Evolutionary conservation across 2,329 filamentous ascomycete species (phyloP), one percentile per base, ranked within the genome.

Genomic region (Sporothrix brunneoviolacea): DNA sequence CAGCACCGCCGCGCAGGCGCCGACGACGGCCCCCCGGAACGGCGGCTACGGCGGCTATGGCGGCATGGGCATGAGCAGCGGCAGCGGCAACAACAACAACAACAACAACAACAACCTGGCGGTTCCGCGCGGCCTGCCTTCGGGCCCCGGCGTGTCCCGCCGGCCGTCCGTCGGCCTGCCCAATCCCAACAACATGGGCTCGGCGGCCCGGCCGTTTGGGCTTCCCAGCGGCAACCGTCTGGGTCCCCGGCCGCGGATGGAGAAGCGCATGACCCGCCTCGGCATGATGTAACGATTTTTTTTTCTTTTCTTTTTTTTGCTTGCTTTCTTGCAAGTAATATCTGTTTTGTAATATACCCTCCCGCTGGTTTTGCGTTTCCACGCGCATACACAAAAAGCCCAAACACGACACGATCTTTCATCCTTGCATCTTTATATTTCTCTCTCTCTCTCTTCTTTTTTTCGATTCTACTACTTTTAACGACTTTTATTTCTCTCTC

Each of bases 251-350:
- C 72, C 75, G 44, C 69, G 68, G 56, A 79, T 82, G 77, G 78
- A 81, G 68, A 82, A 81, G 70, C 73, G 79, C 57, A 80, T 77
- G 71, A 82, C 79, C 53, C 71, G 79, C 54, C 62, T 82, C 47
- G 77, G 78, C 52, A 79, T 79, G 73, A 77, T 80, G 69, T 58
- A 36, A 55, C 28, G 88, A 74, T 91, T 8, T 36, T 38, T 21
- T 24, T 33, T 37, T 21, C 24, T 19, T 33, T 27, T 46, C 10
- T 32, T 35, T 22, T 37, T 8, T 22, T 21, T 51, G 10, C 16
- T n/a, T 44, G 21, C 18, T 35, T 45, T 9, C 28, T 27, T 35
- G 15, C 4, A 35, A 6, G 13, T 41, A 36, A 10, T 10, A 28
- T 50, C 19, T 54, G 38, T 38, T 37, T 41, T 35, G 18, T 48